phyloP scores from a whole-genome alignment of 805 yeast genomes.

The Ogataea wickerhamii region DNA sequence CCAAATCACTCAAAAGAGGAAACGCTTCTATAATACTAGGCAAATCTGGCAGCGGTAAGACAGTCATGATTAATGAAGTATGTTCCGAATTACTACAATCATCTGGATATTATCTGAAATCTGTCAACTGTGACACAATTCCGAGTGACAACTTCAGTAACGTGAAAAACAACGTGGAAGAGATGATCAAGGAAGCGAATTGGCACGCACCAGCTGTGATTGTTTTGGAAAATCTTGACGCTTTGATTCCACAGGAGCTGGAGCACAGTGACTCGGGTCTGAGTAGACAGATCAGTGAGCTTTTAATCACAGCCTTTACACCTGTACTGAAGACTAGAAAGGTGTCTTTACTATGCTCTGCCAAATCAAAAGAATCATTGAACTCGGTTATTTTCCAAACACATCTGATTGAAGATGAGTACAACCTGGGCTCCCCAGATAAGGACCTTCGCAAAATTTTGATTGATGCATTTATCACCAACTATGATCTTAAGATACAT shows the following conservation, averaged over 20 bases:
- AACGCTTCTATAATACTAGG: slow-evolving; percentile 68
- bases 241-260: slow-evolving; percentile 62
- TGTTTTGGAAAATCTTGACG: slow-evolving; percentile 75
- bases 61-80: slow-evolving; percentile 48
- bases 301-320: slow-evolving; percentile 43
- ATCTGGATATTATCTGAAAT: slow-evolving; percentile 44
- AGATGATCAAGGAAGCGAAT: slow-evolving; percentile 40
- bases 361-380: slow-evolving; percentile 60
- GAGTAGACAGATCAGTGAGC: slow-evolving; percentile 64
- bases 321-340: slow-evolving; percentile 44
- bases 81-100: slow-evolving; percentile 33
- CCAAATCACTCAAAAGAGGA: slow-evolving; percentile 36
- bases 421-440: slow-evolving; percentile 64
- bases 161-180: slow-evolving; percentile 42
- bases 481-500: slow-evolving; percentile 32
- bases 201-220: slow-evolving; percentile 81
- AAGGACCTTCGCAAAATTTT: slow-evolving; percentile 45
- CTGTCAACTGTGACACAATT: slow-evolving; percentile 50
- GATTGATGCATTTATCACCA: slow-evolving; percentile 29
- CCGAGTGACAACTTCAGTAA: slow-evolving; percentile 55
- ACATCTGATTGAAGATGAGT: slow-evolving; percentile 65
- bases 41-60: slow-evolving; percentile 78
- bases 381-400: slow-evolving; percentile 59
- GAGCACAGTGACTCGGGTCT: slow-evolving; percentile 54
- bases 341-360: slow-evolving; percentile 58